Evolutionary conservation across 2,329 filamentous ascomycete genomes (phyloP).

Genomic region (Reticulascus tulasneorum): DNA sequence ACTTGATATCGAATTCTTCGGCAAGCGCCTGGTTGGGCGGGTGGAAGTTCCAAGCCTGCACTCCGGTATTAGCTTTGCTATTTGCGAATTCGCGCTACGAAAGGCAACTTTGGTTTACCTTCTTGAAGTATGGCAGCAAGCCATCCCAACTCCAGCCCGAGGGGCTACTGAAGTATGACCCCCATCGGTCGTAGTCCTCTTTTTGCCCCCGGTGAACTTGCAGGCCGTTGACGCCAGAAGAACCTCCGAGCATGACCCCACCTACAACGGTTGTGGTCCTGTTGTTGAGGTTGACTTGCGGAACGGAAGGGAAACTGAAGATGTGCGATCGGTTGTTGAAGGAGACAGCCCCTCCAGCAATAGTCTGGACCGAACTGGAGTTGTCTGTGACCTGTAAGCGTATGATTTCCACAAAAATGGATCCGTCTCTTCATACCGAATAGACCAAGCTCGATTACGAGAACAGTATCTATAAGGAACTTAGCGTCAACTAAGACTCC

Average conservation of each 20-base stretch:
- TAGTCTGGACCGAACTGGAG: conserved; percentile 19
- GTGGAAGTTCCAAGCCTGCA: conserved; percentile 17
- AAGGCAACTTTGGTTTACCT: conserved; percentile 12
- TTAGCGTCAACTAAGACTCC: neutral
- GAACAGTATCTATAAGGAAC: conserved; percentile 9
- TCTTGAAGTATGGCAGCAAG: conserved; percentile 24
- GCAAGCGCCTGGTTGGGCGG: conserved; percentile 16
- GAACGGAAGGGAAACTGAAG: conserved; percentile 12
- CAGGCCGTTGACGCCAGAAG: conserved; percentile 23
- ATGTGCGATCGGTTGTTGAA: conserved; percentile 3
- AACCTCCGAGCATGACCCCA: conserved; percentile 22
- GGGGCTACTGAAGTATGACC: conserved; percentile 14
- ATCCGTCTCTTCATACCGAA: conserved; percentile 9
- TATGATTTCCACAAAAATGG: no score
- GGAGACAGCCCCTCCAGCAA: conserved; percentile 8
- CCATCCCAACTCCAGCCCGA: conserved; percentile 23
- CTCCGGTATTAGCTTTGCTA: neutral
- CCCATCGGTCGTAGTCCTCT: conserved; percentile 24
- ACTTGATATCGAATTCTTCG: conserved; percentile 20
- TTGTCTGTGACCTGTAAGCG: conserved; percentile 11
- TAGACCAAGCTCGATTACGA: conserved; percentile 18
- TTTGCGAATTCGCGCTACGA: neutral
- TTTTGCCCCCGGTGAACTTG: conserved; percentile 21
- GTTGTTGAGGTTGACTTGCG: conserved; percentile 13
- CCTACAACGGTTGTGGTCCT: conserved; percentile 13